Percentiles rank a stretch among this genome's conserved stretches.
phyloP scores from a whole-genome alignment of 2,329 filamentous ascomycete genomes.

The Madurella mycetomatis region DNA sequence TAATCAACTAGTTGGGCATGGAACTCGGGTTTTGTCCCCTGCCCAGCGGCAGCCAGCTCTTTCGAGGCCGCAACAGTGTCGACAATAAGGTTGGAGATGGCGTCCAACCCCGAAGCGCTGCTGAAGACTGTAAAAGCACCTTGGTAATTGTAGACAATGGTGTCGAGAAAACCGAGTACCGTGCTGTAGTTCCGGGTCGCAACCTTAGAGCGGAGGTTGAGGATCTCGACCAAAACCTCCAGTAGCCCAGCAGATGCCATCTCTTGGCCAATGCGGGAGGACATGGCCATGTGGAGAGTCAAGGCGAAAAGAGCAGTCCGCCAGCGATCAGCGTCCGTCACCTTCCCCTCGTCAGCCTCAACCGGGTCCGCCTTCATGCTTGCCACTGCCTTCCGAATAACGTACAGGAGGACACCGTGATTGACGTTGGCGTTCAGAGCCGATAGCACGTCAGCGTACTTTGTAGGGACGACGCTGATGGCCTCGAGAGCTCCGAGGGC shows the following conservation, averaged over 20 bases:
- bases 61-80: constrained; percentile 70
- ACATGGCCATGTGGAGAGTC: constrained; percentile 72
- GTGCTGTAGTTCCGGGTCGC: constrained; percentile 80
- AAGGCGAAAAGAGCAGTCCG: constrained; percentile 85
- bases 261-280: constrained; percentile 70
- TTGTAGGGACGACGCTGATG: constrained; percentile 72
- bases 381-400: constrained; percentile 83
- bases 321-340: constrained; percentile 78
- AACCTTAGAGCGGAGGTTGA: constrained; percentile 75
- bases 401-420: constrained; percentile 89
- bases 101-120: constrained; percentile 76
- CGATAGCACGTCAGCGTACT: constrained; percentile 75
- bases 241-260: constrained; percentile 87
- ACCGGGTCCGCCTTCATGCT: constrained; percentile 61
- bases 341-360: constrained; percentile 53
- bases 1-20: constrained; percentile 89
- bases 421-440: constrained; percentile 96
- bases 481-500: constrained; percentile 79
- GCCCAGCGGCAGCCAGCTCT: constrained; percentile 59
- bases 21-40: constrained; percentile 62
- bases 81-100: constrained; percentile 82
- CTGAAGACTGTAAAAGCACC: constrained; percentile 82
- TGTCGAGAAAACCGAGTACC: constrained; percentile 83
- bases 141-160: constrained; percentile 77
- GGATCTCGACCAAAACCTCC: constrained; percentile 82